phyloP scores from a whole-genome alignment of 768 basidiomycete species.

The Lactarius deliciosus region DNA sequence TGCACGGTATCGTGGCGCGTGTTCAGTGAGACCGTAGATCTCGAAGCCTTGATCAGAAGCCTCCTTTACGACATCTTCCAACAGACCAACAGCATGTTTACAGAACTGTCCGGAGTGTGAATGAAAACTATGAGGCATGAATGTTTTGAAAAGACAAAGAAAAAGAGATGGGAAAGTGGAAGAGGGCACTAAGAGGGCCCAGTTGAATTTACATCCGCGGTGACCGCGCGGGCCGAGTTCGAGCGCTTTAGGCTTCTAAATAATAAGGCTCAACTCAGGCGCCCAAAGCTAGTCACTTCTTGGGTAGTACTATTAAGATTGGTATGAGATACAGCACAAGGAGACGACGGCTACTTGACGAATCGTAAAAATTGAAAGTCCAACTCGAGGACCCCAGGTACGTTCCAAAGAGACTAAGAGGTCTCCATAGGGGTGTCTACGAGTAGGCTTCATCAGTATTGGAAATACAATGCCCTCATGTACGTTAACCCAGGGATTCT shows the following conservation, averaged over 20 bases:
- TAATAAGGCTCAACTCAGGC: not conserved
- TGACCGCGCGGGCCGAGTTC: conserved; percentile 4
- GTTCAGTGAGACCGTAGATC: conserved; percentile 87
- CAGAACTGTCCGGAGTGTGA: conserved; percentile 95
- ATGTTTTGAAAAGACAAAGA: not conserved
- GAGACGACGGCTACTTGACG: not conserved
- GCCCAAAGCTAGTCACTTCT: not conserved
- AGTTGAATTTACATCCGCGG: not conserved
- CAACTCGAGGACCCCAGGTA: not conserved
- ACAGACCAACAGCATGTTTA: conserved; percentile 76
- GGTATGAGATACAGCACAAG: not conserved
- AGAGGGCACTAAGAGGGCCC: too few species aligned
- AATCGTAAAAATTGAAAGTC: not conserved
- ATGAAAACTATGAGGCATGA: conserved; percentile 76
- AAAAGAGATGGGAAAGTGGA: not conserved
- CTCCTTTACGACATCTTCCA: conserved; percentile 79
- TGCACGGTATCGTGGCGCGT: conserved; percentile 82
- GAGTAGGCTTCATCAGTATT: conserved; percentile 14
- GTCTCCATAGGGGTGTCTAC: conserved; percentile 12
- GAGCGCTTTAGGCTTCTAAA: not conserved
- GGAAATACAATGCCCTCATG: conserved; percentile 14
- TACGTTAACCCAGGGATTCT: conserved; percentile 14
- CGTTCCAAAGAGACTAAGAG: not conserved
- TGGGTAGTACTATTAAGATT: too few species aligned
- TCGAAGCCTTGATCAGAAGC: conserved; percentile 79